phyloP scores from a whole-genome alignment of 768 basidiomycete species.

The Termitomyces sp. region DNA sequence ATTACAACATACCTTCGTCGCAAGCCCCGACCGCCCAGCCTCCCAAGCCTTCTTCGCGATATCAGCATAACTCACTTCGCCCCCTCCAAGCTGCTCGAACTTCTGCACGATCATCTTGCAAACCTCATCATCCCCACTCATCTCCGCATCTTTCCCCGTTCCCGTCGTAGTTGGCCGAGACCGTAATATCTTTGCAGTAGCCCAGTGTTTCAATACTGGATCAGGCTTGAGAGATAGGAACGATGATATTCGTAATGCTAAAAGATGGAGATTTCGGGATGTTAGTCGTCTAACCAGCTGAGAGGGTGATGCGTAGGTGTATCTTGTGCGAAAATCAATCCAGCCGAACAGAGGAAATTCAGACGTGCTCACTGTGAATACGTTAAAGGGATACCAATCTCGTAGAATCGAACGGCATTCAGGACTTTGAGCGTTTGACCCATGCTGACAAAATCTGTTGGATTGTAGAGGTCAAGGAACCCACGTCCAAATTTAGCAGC shows the following conservation, averaged over 20 bases:
- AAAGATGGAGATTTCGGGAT: conserved; percentile 82
- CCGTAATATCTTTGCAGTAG: conserved; percentile 81
- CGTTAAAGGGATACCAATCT: conserved; percentile 91
- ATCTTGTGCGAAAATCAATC: conserved; percentile 39
- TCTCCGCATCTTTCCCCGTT: conserved; percentile 45
- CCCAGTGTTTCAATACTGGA: conserved; percentile 92
- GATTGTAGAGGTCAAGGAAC: conserved; percentile 89
- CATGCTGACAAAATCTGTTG: conserved; percentile 88
- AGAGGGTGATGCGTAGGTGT: conserved; percentile 72
- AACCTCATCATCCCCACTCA: conserved; percentile 69
- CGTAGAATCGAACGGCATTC: conserved; percentile 87
- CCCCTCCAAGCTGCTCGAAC: conserved; percentile 74
- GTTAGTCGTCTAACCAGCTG: conserved; percentile 80
- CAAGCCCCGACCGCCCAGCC: conserved; percentile 15
- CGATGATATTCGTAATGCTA: conserved; percentile 85
- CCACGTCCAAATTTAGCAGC: conserved; percentile 97
- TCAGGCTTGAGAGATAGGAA: conserved; percentile 82
- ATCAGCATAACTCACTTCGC: conserved; percentile 87
- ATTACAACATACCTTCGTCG: conserved; percentile 7
- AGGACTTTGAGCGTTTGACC: conserved; percentile 90
- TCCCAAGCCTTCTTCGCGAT: conserved; percentile 90
- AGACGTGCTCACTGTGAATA: conserved; percentile 68
- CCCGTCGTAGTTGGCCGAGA: conserved; percentile 56
- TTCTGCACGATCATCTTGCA: conserved; percentile 86
- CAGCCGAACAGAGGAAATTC: background rate